Evolutionary conservation across 2,329 filamentous ascomycete genomes (phyloP).

Genomic region (Alternaria ethzedia): DNA sequence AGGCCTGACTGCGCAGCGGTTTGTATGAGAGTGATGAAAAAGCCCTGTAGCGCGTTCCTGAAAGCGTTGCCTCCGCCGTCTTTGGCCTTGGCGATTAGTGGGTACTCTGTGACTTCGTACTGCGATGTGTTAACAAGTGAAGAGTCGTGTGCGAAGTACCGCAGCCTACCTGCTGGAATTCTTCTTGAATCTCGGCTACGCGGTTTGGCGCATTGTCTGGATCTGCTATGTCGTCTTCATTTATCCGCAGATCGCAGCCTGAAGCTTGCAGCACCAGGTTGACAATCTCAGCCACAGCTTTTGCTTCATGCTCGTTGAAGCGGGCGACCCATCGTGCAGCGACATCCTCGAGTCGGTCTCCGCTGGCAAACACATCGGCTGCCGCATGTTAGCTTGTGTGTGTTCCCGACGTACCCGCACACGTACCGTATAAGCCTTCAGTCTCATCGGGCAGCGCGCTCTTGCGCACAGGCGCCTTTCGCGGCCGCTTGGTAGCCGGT

Average conservation of each 20-base stretch:
- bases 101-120: constrained; percentile 87
- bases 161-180: constrained; percentile 76
- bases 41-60: constrained; percentile 75
- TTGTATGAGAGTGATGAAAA: constrained; percentile 78
- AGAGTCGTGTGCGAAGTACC: no score
- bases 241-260: constrained; percentile 81
- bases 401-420: neutral
- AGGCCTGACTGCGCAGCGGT: constrained; percentile 82
- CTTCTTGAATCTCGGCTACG: constrained; percentile 83
- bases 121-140: constrained; percentile 40
- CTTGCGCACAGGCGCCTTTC: constrained; percentile 60
- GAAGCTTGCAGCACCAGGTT: constrained; percentile 71
- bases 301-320: constrained; percentile 63
- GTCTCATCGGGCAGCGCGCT: constrained; percentile 58
- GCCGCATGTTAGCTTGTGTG: constrained; percentile 27
- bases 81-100: constrained; percentile 82
- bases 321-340: constrained; percentile 63
- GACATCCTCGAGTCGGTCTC: constrained; percentile 61
- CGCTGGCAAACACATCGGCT: constrained; percentile 67
- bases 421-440: constrained; percentile 63
- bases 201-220: constrained; percentile 83
- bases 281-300: constrained; percentile 64
- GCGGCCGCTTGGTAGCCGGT: constrained; percentile 44
- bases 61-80: constrained; percentile 79
- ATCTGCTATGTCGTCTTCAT: constrained; percentile 83